Evolutionary conservation across 805 yeast genomes (phyloP).

Genomic region (Schwanniomyces vanrijiae): DNA sequence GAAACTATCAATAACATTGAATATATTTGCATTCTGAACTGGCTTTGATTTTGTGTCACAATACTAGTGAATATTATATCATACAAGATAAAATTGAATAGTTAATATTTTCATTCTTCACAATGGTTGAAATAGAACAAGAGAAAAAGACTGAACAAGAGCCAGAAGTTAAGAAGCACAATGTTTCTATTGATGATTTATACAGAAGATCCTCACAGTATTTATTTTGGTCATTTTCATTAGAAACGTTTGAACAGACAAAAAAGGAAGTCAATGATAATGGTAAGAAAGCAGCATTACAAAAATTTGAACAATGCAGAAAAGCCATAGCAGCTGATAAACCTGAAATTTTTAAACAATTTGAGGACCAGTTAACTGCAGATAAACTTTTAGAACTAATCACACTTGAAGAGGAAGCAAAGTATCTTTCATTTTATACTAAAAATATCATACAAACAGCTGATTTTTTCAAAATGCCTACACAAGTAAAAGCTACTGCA

Average conservation of each 20-base stretch:
- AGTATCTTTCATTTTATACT: constrained; percentile 68
- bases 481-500: constrained; percentile 88
- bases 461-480: constrained; percentile 73
- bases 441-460: constrained; percentile 71
- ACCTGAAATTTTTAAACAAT: constrained; percentile 29
- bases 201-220: constrained; percentile 87
- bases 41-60: neutral
- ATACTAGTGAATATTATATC: neutral
- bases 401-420: constrained; percentile 66
- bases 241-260: constrained; percentile 50
- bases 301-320: constrained; percentile 26
- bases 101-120: neutral
- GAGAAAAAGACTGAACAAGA: neutral
- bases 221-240: constrained; percentile 80
- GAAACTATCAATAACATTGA: too few relatives aligned
- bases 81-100: neutral
- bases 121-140: neutral
- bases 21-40: neutral
- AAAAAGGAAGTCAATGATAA: constrained; percentile 52
- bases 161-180: constrained; percentile 7
- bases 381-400: constrained; percentile 44
- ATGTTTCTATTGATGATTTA: constrained; percentile 77
- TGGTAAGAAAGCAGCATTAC: constrained; percentile 45
- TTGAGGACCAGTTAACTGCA: constrained; percentile 27
- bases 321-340: constrained; percentile 16